Evolutionary conservation across 257 asterid genomes (phyloP).

Genomic region (Rhazya stricta): DNA sequence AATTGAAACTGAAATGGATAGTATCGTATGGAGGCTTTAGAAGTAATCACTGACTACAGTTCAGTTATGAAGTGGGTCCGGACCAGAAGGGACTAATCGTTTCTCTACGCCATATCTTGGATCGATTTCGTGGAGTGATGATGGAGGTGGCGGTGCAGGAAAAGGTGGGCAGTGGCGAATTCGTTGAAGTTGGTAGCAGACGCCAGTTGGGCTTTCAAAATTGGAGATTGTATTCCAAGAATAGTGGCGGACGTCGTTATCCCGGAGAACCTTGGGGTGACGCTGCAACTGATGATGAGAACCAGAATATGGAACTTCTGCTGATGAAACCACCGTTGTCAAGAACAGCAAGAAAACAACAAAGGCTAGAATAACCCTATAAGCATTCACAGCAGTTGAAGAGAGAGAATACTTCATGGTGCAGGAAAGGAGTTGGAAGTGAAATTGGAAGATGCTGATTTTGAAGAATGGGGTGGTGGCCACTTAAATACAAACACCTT

Average conservation of each 20-base stretch:
- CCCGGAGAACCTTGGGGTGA: not conserved
- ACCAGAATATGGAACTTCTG: not conserved
- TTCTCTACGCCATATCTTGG: constrained; percentile 77
- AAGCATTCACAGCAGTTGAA: not conserved
- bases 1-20: not conserved
- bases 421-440: not conserved
- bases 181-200: constrained; percentile 38
- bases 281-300: not conserved
- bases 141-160: constrained; percentile 17
- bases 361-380: not conserved
- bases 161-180: constrained; percentile 57
- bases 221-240: constrained; percentile 29
- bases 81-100: constrained; percentile 86
- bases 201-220: constrained; percentile 26
- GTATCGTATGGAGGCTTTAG: not conserved
- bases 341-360: constrained; percentile 21
- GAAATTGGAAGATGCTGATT: not conserved
- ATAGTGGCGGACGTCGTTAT: constrained; percentile 18
- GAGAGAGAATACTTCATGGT: constrained; percentile 29
- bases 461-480: not conserved
- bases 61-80: constrained; percentile 87
- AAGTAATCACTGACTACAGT: not conserved
- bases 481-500: constrained; percentile 1
- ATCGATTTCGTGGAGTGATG: constrained; percentile 45
- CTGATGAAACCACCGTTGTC: constrained; percentile 8